Conservation (phyloP, 2,329 filamentous ascomycete species). For the Exophiala viscosa region DNA sequence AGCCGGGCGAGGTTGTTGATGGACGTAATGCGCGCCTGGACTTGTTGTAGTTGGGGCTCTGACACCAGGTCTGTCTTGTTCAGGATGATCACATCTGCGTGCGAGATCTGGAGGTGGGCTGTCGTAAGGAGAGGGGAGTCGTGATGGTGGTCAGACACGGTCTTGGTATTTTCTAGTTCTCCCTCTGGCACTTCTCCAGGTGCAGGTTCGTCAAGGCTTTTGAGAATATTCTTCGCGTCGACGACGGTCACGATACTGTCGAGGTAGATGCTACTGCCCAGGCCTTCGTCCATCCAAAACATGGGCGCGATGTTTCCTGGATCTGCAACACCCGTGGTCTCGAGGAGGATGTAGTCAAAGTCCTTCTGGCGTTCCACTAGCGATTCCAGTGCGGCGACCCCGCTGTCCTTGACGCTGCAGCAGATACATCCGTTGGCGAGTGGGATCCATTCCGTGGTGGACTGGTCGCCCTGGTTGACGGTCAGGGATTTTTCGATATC, state of each 20-base stretch:
- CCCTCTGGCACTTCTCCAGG: slow-evolving; percentile 46
- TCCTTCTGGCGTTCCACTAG: slow-evolving; percentile 76
- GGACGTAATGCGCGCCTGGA: slow-evolving; percentile 68
- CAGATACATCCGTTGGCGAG: slow-evolving; percentile 96
- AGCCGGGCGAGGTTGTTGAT: slow-evolving; percentile 90
- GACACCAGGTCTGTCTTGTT: slow-evolving; percentile 89
- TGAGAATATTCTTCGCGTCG: slow-evolving; percentile 87
- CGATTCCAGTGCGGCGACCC: slow-evolving; percentile 90
- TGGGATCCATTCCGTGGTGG: slow-evolving; percentile 91
- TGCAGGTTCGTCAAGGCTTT: slow-evolving; percentile 68
- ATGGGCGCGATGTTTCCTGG: slow-evolving; percentile 92
- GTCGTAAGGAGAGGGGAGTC: slow-evolving; percentile 75
- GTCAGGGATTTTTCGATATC: slow-evolving; percentile 97
- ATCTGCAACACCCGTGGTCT: slow-evolving; percentile 92
- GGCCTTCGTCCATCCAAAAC: slow-evolving; percentile 96
- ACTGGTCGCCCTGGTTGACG: slow-evolving; percentile 75
- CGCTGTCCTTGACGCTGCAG: slow-evolving; percentile 95
- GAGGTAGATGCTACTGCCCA: slow-evolving; percentile 92
- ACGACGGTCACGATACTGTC: slow-evolving; percentile 96
- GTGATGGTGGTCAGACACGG: slow-evolving; percentile 33
- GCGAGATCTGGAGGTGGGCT: slow-evolving; percentile 92
- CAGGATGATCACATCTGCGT: slow-evolving; percentile 90
- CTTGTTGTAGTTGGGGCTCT: slow-evolving; percentile 62
- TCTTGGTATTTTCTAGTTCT: slow-evolving; percentile 45
- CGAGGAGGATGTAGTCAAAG: slow-evolving; percentile 96